Conservation (phyloP, 1,139 yeast species). For the Candida albicans region DNA sequence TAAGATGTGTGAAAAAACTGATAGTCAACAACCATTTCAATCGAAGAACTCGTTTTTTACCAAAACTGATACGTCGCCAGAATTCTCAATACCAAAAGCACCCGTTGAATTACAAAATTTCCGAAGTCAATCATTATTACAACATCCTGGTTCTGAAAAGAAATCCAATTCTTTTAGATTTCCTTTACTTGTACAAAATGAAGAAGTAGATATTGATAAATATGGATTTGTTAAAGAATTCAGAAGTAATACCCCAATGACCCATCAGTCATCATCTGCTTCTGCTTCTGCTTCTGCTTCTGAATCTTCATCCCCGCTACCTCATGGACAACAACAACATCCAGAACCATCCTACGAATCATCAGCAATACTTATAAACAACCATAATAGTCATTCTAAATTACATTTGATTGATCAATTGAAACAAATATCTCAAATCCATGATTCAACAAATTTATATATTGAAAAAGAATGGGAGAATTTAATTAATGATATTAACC, state of each 20-base stretch:
- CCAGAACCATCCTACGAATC: neutral
- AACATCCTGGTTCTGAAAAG: neutral
- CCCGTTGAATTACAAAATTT: constrained; percentile 47
- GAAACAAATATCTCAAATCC: constrained; percentile 32
- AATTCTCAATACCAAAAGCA: constrained; percentile 17
- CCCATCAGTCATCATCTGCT: neutral
- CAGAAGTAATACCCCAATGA: neutral
- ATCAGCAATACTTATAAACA: constrained; percentile 7
- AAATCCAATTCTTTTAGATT: neutral
- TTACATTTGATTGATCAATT: constrained; percentile 24
- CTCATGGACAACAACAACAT: neutral
- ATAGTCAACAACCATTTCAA: neutral
- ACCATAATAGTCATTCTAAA: neutral
- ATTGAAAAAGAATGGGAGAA: constrained; percentile 37
- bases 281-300: constrained; percentile 7
- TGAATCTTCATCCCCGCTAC: too few species aligned
- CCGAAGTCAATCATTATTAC: neutral
- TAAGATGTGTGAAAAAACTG: neutral
- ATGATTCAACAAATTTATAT: constrained; percentile 32
- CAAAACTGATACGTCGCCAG: neutral
- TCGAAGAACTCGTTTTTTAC: too few species aligned
- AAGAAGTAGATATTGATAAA: constrained; percentile 40
- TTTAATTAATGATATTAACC: constrained; percentile 27
- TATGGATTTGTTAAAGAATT: constrained; percentile 48
- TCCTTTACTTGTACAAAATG: neutral